phyloP scores from a whole-genome alignment of 2,329 filamentous ascomycete species.

The Ascochyta viciae-villosae region DNA sequence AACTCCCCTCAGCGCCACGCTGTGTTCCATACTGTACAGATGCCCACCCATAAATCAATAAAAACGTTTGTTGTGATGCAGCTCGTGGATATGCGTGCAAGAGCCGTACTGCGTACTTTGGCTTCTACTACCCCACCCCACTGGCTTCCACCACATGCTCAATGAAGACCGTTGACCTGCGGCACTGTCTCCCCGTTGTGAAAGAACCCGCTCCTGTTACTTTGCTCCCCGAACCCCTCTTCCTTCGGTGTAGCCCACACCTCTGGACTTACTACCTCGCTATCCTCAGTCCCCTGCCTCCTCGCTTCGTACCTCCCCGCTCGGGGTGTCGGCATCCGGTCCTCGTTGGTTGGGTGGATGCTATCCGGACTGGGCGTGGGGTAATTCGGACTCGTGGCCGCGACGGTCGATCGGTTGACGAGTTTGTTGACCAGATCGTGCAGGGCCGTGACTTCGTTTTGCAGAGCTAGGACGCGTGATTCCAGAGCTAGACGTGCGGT shows the following conservation, averaged over 20 bases:
- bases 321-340: constrained; percentile 36
- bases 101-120: constrained; percentile 14
- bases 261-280: constrained; percentile 41
- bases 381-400: constrained; percentile 32
- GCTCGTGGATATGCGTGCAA: background rate
- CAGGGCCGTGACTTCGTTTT: constrained; percentile 40
- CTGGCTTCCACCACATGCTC: background rate
- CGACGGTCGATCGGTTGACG: constrained; percentile 15
- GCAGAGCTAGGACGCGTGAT: constrained; percentile 39
- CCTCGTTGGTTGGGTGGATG: constrained; percentile 23
- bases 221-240: constrained; percentile 24
- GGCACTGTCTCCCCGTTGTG: background rate
- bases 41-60: background rate
- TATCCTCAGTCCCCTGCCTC: constrained; percentile 6
- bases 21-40: constrained; percentile 3
- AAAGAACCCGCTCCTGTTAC: constrained; percentile 33
- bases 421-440: constrained; percentile 41
- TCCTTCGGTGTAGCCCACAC: constrained; percentile 50
- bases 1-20: constrained; percentile 11
- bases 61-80: background rate
- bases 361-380: constrained; percentile 46
- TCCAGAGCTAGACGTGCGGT: constrained; percentile 45
- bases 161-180: background rate
- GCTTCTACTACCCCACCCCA: background rate
- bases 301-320: constrained; percentile 19